Base-by-base conservation (phyloP, 208 protist species). In the Vickermania spadyakhi region DNA sequence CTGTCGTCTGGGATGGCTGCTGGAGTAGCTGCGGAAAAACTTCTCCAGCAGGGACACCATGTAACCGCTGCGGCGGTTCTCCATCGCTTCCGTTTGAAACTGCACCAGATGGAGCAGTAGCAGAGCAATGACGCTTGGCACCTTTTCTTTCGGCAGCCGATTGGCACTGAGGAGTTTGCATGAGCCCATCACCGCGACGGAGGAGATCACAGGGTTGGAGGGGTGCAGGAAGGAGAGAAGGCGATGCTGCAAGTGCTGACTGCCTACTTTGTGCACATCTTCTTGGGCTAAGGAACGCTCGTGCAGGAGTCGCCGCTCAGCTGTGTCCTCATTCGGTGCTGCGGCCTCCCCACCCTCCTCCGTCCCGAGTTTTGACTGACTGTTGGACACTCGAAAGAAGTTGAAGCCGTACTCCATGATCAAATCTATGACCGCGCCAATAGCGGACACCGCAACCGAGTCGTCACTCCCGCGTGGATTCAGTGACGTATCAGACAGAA, bases 131-230 rank as follows among this genome's bases (percentile, higher is more conserved):
- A 93, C 67, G 26, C 75, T 62, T 42, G 74, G 68, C 30, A 86
- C 70, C 22, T 66, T 58, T 2, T 77, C 73, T 1, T 65, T 56
- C 4, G 83, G 80, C 21, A 95, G 60, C 28, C 89, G 89, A 61
- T 92, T 95, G 69, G 81, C 86, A 52, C 81, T 90, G 21, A 95
- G 72, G 50, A 95, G 70, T 70, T 95, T 95, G 63, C 85, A 91
- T 58, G 90, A 89, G 4, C 89, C 89, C 13, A 75, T 66, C 5
- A 86, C 60, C 23, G 65, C 53, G 21, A 86, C 68, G 49, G 52
- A 22, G 31, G 13, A 50, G 5, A 54, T 72, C 36, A 66, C 56
- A 11, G 52, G 50, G 56, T 58, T 58, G 7, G 58, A 28, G 21
- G 61, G 67, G 1, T 52, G 23, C 56, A 95, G 54, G 64, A 77